These are phyloP conservation scores for Plasmodium yoelii DNA, from an alignment of 169 alveolate species.

Conservation along the genomic window DNA sequence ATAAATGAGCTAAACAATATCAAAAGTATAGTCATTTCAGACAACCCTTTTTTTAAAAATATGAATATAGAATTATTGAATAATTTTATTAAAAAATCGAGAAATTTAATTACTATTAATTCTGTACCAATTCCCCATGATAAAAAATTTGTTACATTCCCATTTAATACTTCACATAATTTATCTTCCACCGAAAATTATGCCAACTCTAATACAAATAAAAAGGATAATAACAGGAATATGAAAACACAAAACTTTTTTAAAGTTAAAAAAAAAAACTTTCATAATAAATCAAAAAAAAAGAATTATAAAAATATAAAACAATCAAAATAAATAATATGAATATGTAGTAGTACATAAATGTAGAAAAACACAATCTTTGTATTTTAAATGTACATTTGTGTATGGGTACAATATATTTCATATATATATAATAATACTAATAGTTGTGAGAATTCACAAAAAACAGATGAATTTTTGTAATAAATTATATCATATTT, in stretches of 20 bases:
- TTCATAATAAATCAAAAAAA: background rate
- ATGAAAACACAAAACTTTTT: background rate
- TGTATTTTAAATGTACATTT: no score
- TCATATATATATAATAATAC: no score
- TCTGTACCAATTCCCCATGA: conserved; percentile 38
- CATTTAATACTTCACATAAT: conserved; percentile 26
- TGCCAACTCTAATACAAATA: background rate
- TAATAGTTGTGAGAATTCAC: no score
- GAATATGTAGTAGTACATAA: no score
- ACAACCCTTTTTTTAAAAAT: conserved; percentile 67
- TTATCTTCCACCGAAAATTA: background rate
- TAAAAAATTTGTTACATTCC: conserved; percentile 24
- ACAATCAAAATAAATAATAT: no score
- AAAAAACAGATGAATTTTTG: no score
- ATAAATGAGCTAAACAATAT: conserved; percentile 43
- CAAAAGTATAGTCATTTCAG: conserved; percentile 59
- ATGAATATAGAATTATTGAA: conserved; percentile 35
- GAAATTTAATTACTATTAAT: conserved; percentile 32
- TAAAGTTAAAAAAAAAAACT: conserved; percentile 4
- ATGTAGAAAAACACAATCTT: no score
- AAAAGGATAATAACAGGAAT: background rate
- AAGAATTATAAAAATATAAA: no score
- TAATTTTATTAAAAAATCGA: conserved; percentile 34
- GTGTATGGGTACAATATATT: no score
- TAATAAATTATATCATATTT: no score